Evolutionary conservation across 768 basidiomycete species (phyloP), one percentile per base, ranked within the genome.

Genomic region (Pholiota molesta): DNA sequence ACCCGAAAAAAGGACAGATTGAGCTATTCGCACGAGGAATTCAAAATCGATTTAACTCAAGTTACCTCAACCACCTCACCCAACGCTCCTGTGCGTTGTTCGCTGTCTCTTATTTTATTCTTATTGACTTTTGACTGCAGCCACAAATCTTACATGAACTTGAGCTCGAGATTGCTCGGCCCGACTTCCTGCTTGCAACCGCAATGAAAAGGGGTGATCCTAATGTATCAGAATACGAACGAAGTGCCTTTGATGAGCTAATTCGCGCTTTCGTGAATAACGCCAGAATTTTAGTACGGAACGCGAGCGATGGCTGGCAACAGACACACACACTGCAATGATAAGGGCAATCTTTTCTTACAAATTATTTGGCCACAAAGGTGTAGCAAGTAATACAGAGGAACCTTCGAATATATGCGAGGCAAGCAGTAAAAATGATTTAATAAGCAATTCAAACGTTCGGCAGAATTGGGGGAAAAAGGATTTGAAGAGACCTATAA

Each of bases 211-310:
- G 92, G 17, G 82, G 81, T 11, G 88, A 92, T 61, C 80, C 81
- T 52, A 82, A 77, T 62, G 80, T 74, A 62, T 74, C 83, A 29
- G 89, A 90, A 72, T 77, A 77, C 68, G 94, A 91, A 69, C 83
- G 86, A 26, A 83, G 79, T 64, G 87, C 88, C 6, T 99, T 95
- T 71, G 94, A 98, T 72, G 93, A 97, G 71, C 85, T 97, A 61
- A 87, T 99, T 47, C 87, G 92, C 52, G 93, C 92, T 14, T 92
- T 97, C 65, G 88, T 99, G 54, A 97, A 98, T 70, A 96, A 97
- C 65, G 87, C 93, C 3, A 83, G 97, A 63, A 95, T 97, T 75
- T 74, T 98, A 52, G 88, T 89, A 56, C 85, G 92, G 67, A 97
- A 97, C 74, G 64, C 72, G 6, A 68, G 63, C 58, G 73, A 71